Conservation (phyloP, 345 rosid genomes). For the Laguncularia racemosa region DNA sequence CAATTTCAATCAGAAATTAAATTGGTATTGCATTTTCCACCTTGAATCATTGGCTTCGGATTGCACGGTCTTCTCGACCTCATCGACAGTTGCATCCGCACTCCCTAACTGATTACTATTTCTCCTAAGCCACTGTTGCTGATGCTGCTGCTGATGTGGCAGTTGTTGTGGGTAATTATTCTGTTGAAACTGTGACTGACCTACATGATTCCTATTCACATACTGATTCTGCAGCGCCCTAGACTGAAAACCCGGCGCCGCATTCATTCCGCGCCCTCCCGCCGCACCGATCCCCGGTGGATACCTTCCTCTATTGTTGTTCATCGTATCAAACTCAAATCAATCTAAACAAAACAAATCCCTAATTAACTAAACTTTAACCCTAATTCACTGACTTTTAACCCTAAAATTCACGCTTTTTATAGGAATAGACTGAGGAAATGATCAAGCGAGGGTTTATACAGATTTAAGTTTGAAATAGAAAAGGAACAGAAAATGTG, state of each 20-base stretch:
- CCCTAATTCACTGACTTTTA: background rate
- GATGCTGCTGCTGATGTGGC: constrained; percentile 11
- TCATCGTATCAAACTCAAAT: constrained; percentile 36
- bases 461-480: constrained; percentile 2
- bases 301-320: constrained; percentile 77
- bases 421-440: no score
- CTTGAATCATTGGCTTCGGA: constrained; percentile 76
- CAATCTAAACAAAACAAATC: constrained; percentile 15
- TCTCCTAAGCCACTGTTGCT: constrained; percentile 17
- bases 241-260: constrained; percentile 40
- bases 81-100: constrained; percentile 17
- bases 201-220: constrained; percentile 16
- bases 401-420: no score
- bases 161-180: constrained; percentile 11
- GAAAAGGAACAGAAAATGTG: constrained; percentile 13
- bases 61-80: constrained; percentile 79
- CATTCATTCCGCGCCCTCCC: constrained; percentile 53
- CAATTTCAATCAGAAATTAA: background rate
- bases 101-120: constrained; percentile 7
- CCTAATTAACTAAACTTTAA: constrained; percentile 21
- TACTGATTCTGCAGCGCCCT: constrained; percentile 34
- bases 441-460: background rate
- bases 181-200: constrained; percentile 13
- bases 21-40: constrained; percentile 20
- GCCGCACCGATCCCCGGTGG: constrained; percentile 63